Percentiles rank a stretch among this genome's conserved stretches.
Evolutionary conservation across 345 rosid species (phyloP).

Genomic region (Carallia brachiata): DNA sequence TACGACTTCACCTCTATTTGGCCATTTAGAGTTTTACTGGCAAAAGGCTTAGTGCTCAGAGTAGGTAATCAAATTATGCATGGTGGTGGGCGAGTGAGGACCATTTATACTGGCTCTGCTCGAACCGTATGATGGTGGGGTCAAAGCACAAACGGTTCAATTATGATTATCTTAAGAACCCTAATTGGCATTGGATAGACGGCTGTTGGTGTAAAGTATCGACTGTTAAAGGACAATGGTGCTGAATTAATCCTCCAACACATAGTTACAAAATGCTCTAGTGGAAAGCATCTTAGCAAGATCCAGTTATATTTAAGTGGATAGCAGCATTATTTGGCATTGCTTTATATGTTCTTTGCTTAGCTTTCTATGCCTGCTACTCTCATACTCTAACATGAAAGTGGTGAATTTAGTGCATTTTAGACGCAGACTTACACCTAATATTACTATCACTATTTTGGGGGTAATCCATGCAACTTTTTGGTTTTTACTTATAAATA

Average conservation of each 20-base stretch:
- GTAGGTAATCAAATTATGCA: conserved; percentile 15
- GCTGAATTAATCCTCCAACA: not conserved
- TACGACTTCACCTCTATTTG: not conserved
- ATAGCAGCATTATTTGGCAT: not conserved
- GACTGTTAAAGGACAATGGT: not conserved
- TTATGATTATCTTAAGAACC: conserved; percentile 1
- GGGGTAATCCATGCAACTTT: too few relatives aligned
- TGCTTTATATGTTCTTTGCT: too few relatives aligned
- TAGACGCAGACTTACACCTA: too few relatives aligned
- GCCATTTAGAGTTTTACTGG: conserved; percentile 6
- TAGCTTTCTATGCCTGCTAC: too few relatives aligned
- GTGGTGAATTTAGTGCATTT: too few relatives aligned
- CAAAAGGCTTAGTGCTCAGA: conserved; percentile 13
- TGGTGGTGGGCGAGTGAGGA: conserved; percentile 2
- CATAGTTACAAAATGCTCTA: not conserved
- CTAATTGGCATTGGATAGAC: not conserved
- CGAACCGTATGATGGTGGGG: conserved; percentile 15
- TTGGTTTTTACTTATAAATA: too few relatives aligned
- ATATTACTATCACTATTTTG: too few relatives aligned
- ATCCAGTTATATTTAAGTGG: not conserved
- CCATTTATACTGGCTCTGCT: conserved; percentile 8
- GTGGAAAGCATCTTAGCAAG: not conserved
- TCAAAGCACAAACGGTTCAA: not conserved
- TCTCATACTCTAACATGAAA: too few relatives aligned
- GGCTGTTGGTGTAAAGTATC: not conserved